phyloP scores from a whole-genome alignment of 495 filamentous ascomycete genomes.

The Aspergillus mulundensis region DNA sequence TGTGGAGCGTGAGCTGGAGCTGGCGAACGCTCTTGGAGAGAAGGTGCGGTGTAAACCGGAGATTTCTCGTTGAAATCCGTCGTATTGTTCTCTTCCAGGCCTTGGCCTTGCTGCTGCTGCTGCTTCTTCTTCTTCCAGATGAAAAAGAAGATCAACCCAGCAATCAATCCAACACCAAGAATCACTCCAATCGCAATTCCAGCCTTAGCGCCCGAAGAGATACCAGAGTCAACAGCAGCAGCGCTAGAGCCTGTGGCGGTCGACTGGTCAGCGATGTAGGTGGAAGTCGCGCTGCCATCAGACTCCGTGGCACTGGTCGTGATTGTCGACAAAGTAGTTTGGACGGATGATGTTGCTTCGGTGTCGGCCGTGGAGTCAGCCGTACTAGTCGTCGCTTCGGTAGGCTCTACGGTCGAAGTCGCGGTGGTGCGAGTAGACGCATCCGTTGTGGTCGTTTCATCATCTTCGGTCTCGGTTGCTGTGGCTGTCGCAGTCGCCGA shows the following conservation, averaged over 20 bases:
- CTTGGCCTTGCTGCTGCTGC: conserved; percentile 26
- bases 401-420: conserved; percentile 4
- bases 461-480: conserved; percentile 8
- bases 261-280: conserved; percentile 3
- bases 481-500: conserved; percentile 6
- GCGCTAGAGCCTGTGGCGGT: conserved; percentile 20
- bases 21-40: conserved; percentile 33
- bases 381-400: conserved; percentile 18
- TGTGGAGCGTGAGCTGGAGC: conserved; percentile 12
- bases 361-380: conserved; percentile 11
- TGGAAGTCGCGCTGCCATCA: conserved; percentile 6
- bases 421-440: conserved; percentile 17
- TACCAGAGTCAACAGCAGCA: conserved; percentile 33
- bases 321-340: conserved; percentile 21
- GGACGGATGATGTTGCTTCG: conserved; percentile 4
- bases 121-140: conserved; percentile 53
- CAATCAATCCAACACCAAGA: conserved; percentile 57
- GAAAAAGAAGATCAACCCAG: conserved; percentile 61
- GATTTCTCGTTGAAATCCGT: conserved; percentile 62
- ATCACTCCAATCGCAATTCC: conserved; percentile 79
- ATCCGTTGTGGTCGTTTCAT: conserved; percentile 13
- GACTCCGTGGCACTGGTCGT: conserved; percentile 24
- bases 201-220: conserved; percentile 68
- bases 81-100: conserved; percentile 37
- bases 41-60: conserved; percentile 29